These are phyloP conservation scores for Aspergillus niger DNA, from an alignment of 2,329 filamentous ascomycete species.

Conservation along the genomic window DNA sequence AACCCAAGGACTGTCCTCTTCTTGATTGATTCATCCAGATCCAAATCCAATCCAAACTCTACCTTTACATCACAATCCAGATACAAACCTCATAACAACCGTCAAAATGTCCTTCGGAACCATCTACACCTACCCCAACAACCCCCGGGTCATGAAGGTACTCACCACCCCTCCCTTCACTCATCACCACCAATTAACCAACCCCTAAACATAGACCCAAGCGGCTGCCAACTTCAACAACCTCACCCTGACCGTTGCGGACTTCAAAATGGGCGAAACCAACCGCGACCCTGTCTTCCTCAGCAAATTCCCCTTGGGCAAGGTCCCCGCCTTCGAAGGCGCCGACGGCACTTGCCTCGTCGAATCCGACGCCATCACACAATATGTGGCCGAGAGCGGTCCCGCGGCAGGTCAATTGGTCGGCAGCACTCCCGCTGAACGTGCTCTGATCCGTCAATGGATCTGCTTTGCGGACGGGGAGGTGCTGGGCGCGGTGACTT, in stretches of 20 bases:
- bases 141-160: conserved; percentile 27
- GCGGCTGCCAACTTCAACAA: conserved; percentile 42
- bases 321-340: conserved; percentile 54
- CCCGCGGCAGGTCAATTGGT: conserved; percentile 50
- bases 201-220: conserved; percentile 24
- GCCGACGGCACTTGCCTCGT: conserved; percentile 47
- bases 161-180: background rate
- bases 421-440: conserved; percentile 45
- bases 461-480: conserved; percentile 45
- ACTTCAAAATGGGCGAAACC: conserved; percentile 47
- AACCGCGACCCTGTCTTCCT: conserved; percentile 51
- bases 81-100: conserved; percentile 9
- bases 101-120: conserved; percentile 21
- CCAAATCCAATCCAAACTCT: too few relatives aligned
- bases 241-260: conserved; percentile 27
- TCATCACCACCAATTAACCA: background rate
- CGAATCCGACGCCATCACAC: conserved; percentile 52
- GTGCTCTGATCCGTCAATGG: conserved; percentile 52
- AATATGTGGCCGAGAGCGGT: conserved; percentile 51
- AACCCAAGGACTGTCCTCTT: too few relatives aligned
- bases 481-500: conserved; percentile 20
- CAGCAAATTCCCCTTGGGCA: conserved; percentile 56
- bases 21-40: too few relatives aligned
- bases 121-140: conserved; percentile 24
- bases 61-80: background rate